Conservation (phyloP, 2,329 filamentous ascomycete species). For the Claviceps spartinae region DNA sequence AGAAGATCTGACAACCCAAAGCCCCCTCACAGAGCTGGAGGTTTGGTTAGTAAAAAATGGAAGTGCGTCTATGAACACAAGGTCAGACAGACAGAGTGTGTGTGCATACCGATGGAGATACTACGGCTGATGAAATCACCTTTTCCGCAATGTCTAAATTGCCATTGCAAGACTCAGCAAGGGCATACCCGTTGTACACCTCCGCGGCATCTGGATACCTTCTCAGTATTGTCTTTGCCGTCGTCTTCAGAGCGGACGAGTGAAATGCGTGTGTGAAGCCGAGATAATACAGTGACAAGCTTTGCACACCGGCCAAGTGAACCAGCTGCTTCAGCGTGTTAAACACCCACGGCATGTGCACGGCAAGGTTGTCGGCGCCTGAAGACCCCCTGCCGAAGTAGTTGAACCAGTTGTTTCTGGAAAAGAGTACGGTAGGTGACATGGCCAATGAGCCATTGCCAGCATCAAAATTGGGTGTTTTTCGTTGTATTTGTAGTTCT, state of each 20-base stretch:
- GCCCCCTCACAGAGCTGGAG: constrained; percentile 9
- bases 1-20: constrained; percentile 33
- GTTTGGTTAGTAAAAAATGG: constrained; percentile 1
- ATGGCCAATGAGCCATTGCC: constrained; percentile 16
- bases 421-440: constrained; percentile 41
- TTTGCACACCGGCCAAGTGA: constrained; percentile 20
- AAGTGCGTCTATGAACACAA: not conserved
- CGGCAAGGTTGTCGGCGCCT: constrained; percentile 8
- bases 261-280: constrained; percentile 47
- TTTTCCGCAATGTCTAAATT: constrained; percentile 45
- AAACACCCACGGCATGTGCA: constrained; percentile 34
- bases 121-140: constrained; percentile 53
- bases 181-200: constrained; percentile 68
- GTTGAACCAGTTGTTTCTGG: constrained; percentile 30
- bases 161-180: constrained; percentile 50
- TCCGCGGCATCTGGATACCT: constrained; percentile 46
- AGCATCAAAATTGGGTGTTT: constrained; percentile 17
- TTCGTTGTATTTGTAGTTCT: constrained; percentile 11
- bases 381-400: constrained; percentile 19
- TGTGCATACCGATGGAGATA: constrained; percentile 19
- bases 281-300: constrained; percentile 54
- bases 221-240: constrained; percentile 62
- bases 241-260: constrained; percentile 45
- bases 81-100: not conserved
- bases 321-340: constrained; percentile 46